A percentile compares a stretch with the other conserved stretches of the same genome.
These are phyloP conservation scores for Quercus ilex DNA, from an alignment of 306 rosid species.

Conservation along the genomic window DNA sequence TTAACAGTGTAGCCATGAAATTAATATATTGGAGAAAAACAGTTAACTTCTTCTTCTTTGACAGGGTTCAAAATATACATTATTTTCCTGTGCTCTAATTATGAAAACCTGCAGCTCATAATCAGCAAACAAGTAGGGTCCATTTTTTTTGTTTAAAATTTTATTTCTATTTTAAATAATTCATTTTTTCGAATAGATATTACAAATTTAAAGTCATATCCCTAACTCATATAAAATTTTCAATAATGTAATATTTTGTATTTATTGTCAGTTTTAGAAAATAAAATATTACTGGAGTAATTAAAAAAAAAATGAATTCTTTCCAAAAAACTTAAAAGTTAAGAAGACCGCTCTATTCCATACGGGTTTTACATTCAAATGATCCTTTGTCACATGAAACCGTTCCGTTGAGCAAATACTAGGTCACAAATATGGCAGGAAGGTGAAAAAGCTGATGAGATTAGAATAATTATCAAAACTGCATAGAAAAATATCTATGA, in stretches of 20 bases:
- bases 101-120: background rate
- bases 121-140: background rate
- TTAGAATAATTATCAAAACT: background rate
- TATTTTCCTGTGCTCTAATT: background rate
- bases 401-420: too few species aligned
- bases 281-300: background rate
- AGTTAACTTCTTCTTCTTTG: background rate
- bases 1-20: conserved; percentile 8
- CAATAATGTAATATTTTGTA: too few species aligned
- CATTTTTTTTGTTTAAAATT: too few species aligned
- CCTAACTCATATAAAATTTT: too few species aligned
- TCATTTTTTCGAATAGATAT: too few species aligned
- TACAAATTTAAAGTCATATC: too few species aligned
- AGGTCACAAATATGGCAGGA: background rate
- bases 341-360: too few species aligned
- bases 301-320: background rate
- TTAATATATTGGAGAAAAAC: background rate
- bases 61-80: background rate
- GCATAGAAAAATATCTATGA: background rate
- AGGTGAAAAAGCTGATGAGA: background rate
- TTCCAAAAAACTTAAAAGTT: too few species aligned
- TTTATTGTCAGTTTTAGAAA: too few species aligned
- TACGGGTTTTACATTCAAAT: too few species aligned
- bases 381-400: too few species aligned
- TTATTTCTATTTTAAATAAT: too few species aligned